phyloP scores from a whole-genome alignment of 345 rosid genomes.

The Aquilaria malaccensis region DNA sequence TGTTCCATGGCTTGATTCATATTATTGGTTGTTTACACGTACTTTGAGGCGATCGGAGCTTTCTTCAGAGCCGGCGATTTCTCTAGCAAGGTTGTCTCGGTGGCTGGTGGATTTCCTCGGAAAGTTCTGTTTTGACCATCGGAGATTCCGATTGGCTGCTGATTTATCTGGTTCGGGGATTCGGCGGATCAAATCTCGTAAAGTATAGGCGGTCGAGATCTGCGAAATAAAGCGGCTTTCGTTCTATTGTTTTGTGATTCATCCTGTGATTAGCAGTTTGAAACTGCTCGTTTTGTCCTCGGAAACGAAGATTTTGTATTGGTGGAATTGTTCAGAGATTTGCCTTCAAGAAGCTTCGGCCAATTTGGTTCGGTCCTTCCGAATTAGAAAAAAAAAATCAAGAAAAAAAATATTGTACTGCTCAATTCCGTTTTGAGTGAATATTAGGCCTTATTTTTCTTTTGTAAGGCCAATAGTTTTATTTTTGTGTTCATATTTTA shows the following conservation, averaged over 20 bases:
- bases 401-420: slow-evolving; percentile 3
- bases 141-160: no score
- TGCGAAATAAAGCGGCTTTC: no score
- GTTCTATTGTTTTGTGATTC: neutral
- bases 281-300: neutral
- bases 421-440: slow-evolving; percentile 24
- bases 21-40: no score
- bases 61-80: no score
- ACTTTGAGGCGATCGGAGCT: no score
- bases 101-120: no score
- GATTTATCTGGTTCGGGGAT: no score
- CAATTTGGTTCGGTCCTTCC: slow-evolving; percentile 13
- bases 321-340: slow-evolving; percentile 6
- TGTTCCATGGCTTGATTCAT: no score
- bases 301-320: neutral
- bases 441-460: slow-evolving; percentile 32
- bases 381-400: slow-evolving; percentile 6
- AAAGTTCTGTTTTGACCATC: no score
- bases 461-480: slow-evolving; percentile 28
- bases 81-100: no score
- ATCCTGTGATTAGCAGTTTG: neutral
- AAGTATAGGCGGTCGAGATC: no score
- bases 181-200: no score
- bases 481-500: slow-evolving; percentile 10
- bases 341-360: slow-evolving; percentile 10